Base-by-base conservation (phyloP, 2,329 filamentous ascomycete genomes). In the Botrytis fabae region DNA sequence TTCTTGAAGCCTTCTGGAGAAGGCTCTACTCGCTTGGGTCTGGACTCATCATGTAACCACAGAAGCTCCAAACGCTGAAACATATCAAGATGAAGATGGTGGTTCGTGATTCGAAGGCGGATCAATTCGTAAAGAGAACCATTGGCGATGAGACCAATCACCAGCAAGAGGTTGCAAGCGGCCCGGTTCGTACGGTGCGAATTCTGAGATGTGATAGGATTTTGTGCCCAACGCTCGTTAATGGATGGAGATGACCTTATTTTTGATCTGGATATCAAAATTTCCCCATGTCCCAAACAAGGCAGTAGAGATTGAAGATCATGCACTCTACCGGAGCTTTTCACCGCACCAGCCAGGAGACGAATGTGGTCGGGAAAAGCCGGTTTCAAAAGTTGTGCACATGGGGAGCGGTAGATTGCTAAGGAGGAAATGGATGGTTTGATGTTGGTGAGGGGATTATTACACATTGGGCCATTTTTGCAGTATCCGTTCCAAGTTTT, bases 161-260 rank as follows among this genome's bases (percentile, higher is more conserved):
- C 25, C 42, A 48, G 38, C 22, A 57, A 28, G 22, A 62, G 35
- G 22, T 62, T 62, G 60, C 42, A 65, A 25, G 61, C 62, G 42
- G 62, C n/a, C 62, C 62, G 62, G 62, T 65, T 65, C n/a, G 28
- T 65, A 28, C 42, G 44, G 62, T 48, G 60, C n/a, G 44, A 35
- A 35, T 18, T 65, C 28, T 46, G 42, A 65, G 42, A 65, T 48
- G 28, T 65, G 62, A 65, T 48, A 48, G 25, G 42, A 35, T 65
- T 51, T n/a, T 9, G 51, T 66, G 64, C 64, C 64, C 32, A 66
- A 66, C 10, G 63, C 28, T 51, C 22, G 51, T 38, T 51, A 51
- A 54, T 54, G 32, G 61, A 63, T 63, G 38, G 2, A 54, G 44
- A 54, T 66, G 46, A 48, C 42, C 44, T 51, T 65, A 8, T 10